These are phyloP conservation scores for Plasmodium fragile DNA, from an alignment of 169 alveolate genomes.

Conservation along the genomic window DNA sequence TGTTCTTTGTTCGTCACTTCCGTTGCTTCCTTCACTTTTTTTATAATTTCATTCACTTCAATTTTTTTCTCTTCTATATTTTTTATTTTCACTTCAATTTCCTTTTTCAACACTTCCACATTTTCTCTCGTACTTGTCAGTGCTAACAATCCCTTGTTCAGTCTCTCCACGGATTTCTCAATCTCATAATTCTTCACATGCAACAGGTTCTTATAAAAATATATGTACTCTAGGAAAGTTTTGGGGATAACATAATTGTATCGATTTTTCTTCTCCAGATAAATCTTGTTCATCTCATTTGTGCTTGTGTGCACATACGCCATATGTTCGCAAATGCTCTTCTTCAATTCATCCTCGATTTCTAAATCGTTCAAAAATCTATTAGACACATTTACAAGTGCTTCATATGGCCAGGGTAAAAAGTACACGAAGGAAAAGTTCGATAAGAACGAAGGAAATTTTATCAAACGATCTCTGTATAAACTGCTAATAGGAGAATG, in stretches of 20 bases:
- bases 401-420: conserved; percentile 98
- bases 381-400: conserved; percentile 94
- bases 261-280: conserved; percentile 92
- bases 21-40: conserved; percentile 93
- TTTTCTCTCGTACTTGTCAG: conserved; percentile 59
- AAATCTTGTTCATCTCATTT: conserved; percentile 92
- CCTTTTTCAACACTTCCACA: conserved; percentile 63
- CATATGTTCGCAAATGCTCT: conserved; percentile 92
- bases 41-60: conserved; percentile 69
- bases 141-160: conserved; percentile 64
- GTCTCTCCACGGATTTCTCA: conserved; percentile 78
- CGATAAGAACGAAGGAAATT: conserved; percentile 69
- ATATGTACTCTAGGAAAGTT: conserved; percentile 95
- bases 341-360: conserved; percentile 89
- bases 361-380: conserved; percentile 91
- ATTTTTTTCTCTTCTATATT: conserved; percentile 70
- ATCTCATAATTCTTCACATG: conserved; percentile 90
- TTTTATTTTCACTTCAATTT: conserved; percentile 51
- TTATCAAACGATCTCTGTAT: conserved; percentile 60
- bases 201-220: conserved; percentile 92
- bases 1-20: conserved; percentile 94
- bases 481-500: conserved; percentile 76
- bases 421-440: conserved; percentile 95
- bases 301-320: conserved; percentile 96
- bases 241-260: conserved; percentile 97